Base-by-base conservation (phyloP, 2,329 filamentous ascomycete genomes). In the Penicillium sp. region DNA sequence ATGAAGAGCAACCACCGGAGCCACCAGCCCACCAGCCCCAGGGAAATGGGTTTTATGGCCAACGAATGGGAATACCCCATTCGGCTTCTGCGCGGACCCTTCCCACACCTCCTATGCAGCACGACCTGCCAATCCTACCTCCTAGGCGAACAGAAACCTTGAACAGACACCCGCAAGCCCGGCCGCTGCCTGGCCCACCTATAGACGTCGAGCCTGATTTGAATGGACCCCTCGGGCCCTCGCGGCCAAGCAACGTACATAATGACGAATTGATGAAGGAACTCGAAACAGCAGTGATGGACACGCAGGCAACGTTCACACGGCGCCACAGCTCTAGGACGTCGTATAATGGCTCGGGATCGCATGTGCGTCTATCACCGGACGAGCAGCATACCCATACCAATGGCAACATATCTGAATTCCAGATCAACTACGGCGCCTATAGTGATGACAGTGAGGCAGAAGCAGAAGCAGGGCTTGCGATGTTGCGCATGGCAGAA, bases 401-500 rank as follows among this genome's bases (percentile, higher is more conserved):
- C 0, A 86, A 88, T 68, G 76, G 76, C 9, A 78, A 81, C 72
- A 73, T 79, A 65, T 71, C 79, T 4, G 79, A 80, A 58, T 74
- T 81, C 55, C 78, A 80, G 61, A 75, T 80, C 42, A 80, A 81
- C 62, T 81, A 82, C 61, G 79, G 79, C 62, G 79, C 80, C 6
- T 84, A 84, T 68, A 83, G 83, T 65, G 90, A 94, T 58, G 92
- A 96, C 54, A 96, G 92, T 72, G 94, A 98, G 73, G 88, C 91
- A 0, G 94, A 97, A 76, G 94, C 91, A 22, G 89, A 90, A 42
- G 92, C 92, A 63, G 94, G 95, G 17, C 80, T 96, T 56, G 86
- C 91, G 73, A 93, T 93, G 67, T 88, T 98, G 85, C 88, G 88
- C 61, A 87, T 93, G 79, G 93, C 92, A 4, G 92, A 96, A 64